These are phyloP conservation scores for Thalassiosira profunda DNA, from an alignment of 108 stramenopile genomes.

Conservation along the genomic window DNA sequence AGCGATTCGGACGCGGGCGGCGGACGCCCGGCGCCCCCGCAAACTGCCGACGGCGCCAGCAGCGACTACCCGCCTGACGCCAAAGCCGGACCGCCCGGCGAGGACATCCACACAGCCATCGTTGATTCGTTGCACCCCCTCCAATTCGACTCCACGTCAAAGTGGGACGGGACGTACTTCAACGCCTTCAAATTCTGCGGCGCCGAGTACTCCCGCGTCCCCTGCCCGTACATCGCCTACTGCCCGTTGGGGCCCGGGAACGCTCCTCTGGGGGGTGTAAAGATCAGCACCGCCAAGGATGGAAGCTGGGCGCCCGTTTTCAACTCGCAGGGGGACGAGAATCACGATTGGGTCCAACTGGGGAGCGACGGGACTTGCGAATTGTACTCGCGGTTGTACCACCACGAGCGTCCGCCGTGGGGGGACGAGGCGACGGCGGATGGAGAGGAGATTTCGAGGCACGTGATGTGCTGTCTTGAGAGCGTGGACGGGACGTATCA, in stretches of 20 bases:
- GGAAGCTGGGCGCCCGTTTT: constrained; percentile 3
- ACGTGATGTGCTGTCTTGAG: not conserved
- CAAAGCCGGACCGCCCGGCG: too few species aligned
- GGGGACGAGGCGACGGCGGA: not conserved
- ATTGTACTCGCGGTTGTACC: not conserved
- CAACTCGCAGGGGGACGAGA: not conserved
- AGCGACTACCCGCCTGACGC: not conserved
- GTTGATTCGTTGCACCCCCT: not conserved
- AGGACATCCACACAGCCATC: too few species aligned
- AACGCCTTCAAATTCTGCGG: not conserved
- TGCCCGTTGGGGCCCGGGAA: not conserved
- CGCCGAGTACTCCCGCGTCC: not conserved
- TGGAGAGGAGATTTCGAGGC: not conserved
- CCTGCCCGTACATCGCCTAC: not conserved
- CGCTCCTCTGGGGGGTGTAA: not conserved
- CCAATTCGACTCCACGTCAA: not conserved
- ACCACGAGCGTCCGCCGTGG: not conserved
- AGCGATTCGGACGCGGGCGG: not conserved
- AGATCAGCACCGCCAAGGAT: not conserved
- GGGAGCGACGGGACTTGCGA: not conserved
- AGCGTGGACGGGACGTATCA: too few species aligned
- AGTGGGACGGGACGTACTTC: constrained; percentile 3
- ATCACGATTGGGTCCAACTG: constrained; percentile 9
- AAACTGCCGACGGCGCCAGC: not conserved
- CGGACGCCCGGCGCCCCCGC: too few species aligned